Conservation (phyloP, 805 yeast species). For the Zygoascus ofunaensis region DNA sequence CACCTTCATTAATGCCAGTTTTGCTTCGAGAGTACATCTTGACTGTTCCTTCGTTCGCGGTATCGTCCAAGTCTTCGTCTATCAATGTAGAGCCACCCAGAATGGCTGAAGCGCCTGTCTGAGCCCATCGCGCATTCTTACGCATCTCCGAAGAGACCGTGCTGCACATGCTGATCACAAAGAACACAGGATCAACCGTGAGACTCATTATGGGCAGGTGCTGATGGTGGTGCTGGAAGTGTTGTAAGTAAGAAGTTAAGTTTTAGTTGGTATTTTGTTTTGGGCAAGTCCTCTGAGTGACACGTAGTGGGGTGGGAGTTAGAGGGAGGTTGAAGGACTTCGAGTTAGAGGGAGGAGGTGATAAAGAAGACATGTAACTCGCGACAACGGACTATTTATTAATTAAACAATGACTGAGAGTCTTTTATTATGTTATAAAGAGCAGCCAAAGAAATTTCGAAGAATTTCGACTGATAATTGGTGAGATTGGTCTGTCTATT, state of each 20-base stretch:
- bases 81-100: conserved; percentile 47
- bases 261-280: background rate
- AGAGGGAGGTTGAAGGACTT: too few relatives aligned
- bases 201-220: conserved; percentile 6
- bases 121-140: conserved; percentile 67
- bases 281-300: too few relatives aligned
- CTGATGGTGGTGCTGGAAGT: background rate
- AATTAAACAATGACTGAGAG: too few relatives aligned
- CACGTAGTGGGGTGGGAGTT: background rate
- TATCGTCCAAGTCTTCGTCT: conserved; percentile 31
- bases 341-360: background rate
- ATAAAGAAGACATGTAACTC: background rate
- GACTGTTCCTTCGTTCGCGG: conserved; percentile 33
- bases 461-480: too few relatives aligned
- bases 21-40: conserved; percentile 25
- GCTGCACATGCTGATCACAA: conserved; percentile 83
- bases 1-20: background rate
- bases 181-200: conserved; percentile 67
- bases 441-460: too few relatives aligned
- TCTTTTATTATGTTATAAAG: too few relatives aligned
- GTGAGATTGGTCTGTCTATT: too few relatives aligned
- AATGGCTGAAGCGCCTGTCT: conserved; percentile 77
- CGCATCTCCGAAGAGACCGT: conserved; percentile 83
- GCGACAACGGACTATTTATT: too few relatives aligned
- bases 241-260: background rate